Evolutionary conservation across 1,284 basidiomycete species (phyloP).

Genomic region (Ganoderma multipileum): DNA sequence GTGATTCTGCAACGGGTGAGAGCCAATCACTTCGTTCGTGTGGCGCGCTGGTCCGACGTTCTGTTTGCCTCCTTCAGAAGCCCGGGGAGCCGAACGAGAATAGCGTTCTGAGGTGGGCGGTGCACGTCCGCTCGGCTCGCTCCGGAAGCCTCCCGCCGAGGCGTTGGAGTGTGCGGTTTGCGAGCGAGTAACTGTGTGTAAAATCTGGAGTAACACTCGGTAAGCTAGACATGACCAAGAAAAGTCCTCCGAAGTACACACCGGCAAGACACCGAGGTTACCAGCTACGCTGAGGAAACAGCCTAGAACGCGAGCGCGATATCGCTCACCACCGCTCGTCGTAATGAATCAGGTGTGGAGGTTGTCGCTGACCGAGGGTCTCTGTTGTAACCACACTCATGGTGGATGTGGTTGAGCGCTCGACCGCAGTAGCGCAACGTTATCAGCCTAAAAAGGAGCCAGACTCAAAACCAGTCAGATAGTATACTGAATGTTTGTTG

Average conservation of each 20-base stretch:
- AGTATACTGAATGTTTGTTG: neutral
- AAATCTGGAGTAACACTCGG: neutral
- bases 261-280: neutral
- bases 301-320: neutral
- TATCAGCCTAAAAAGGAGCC: neutral
- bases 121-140: neutral
- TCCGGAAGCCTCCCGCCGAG: neutral
- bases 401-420: too few species aligned
- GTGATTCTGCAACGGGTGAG: neutral
- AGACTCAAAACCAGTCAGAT: neutral
- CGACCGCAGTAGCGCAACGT: neutral
- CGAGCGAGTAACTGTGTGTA: neutral
- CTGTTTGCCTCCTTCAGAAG: neutral
- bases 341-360: too few species aligned
- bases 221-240: neutral
- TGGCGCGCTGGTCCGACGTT: neutral
- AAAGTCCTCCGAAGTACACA: neutral
- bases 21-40: neutral
- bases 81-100: neutral
- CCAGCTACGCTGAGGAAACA: neutral
- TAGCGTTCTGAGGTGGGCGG: neutral
- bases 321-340: too few species aligned
- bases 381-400: too few species aligned
- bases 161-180: neutral
- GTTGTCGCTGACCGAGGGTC: too few species aligned